These are phyloP conservation scores for Hypoxylon intermedium DNA, from an alignment of 495 filamentous ascomycete species.

Conservation along the genomic window DNA sequence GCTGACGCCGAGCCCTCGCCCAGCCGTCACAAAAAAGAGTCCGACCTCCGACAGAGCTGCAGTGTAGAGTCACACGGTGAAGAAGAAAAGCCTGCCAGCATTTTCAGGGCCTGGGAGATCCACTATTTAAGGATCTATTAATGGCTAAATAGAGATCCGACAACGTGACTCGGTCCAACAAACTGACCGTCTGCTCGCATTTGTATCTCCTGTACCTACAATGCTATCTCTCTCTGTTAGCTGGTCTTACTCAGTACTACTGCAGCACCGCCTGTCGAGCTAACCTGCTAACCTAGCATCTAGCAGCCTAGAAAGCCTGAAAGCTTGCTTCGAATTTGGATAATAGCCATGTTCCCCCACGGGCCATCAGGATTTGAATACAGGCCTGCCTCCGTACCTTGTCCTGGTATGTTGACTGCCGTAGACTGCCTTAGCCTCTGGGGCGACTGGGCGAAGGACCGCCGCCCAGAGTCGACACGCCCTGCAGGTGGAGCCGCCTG, in stretches of 20 bases:
- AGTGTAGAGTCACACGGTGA: slow-evolving; percentile 19
- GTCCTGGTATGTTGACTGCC: slow-evolving; percentile 5
- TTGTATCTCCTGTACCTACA: not conserved
- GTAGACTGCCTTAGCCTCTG: not conserved
- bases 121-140: not conserved
- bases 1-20: slow-evolving; percentile 28
- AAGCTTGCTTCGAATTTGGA: too few relatives aligned
- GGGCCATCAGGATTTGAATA: not conserved
- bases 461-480: not conserved
- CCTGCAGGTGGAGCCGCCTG: not conserved
- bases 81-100: too few relatives aligned
- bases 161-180: slow-evolving; percentile 36
- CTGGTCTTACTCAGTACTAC: slow-evolving; percentile 20
- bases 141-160: slow-evolving; percentile 26
- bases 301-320: slow-evolving; percentile 10
- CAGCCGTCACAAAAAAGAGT: slow-evolving; percentile 7
- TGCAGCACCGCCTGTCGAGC: slow-evolving; percentile 2
- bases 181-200: slow-evolving; percentile 13
- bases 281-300: slow-evolving; percentile 5
- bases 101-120: too few relatives aligned
- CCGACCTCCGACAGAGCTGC: slow-evolving; percentile 12
- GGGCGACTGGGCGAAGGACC: not conserved
- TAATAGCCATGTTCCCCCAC: too few relatives aligned
- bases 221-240: too few relatives aligned
- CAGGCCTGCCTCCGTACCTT: too few relatives aligned